Percentiles rank a stretch among this genome's conserved stretches.
Conservation (phyloP, 805 yeast genomes). For the Torulaspora maleeae region DNA sequence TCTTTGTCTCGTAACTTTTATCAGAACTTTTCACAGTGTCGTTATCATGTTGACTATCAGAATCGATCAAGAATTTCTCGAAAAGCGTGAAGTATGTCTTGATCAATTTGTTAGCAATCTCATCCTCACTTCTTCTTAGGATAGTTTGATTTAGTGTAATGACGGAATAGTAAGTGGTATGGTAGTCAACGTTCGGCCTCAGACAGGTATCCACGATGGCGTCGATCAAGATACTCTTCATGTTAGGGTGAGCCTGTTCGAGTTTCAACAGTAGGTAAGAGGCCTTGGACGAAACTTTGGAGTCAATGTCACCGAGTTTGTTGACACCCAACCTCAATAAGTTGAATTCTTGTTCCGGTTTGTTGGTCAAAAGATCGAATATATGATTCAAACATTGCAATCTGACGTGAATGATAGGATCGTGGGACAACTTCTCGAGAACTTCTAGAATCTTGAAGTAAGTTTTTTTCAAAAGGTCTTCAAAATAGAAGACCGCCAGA, state of each 20-base stretch:
- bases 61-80: slow-evolving; percentile 72
- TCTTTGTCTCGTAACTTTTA: slow-evolving; percentile 49
- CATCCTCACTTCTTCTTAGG: slow-evolving; percentile 68
- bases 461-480: slow-evolving; percentile 75
- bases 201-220: slow-evolving; percentile 76
- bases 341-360: slow-evolving; percentile 97
- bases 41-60: slow-evolving; percentile 47
- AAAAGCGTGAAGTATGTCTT: slow-evolving; percentile 82
- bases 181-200: slow-evolving; percentile 72
- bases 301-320: slow-evolving; percentile 89
- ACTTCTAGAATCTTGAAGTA: slow-evolving; percentile 73
- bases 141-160: slow-evolving; percentile 91
- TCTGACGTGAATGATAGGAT: slow-evolving; percentile 84
- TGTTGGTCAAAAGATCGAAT: slow-evolving; percentile 71
- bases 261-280: slow-evolving; percentile 74
- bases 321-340: slow-evolving; percentile 83
- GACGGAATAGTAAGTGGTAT: slow-evolving; percentile 81
- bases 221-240: slow-evolving; percentile 78
- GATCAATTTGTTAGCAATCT: slow-evolving; percentile 76
- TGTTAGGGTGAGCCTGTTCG: slow-evolving; percentile 91
- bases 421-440: slow-evolving; percentile 80
- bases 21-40: slow-evolving; percentile 34
- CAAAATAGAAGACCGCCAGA: slow-evolving; percentile 75
- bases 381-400: slow-evolving; percentile 70
- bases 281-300: slow-evolving; percentile 83